Evolutionary conservation across 2,329 filamentous ascomycete species (phyloP), one percentile per base, ranked within the genome.

Genomic region (Scedosporium boydii): DNA sequence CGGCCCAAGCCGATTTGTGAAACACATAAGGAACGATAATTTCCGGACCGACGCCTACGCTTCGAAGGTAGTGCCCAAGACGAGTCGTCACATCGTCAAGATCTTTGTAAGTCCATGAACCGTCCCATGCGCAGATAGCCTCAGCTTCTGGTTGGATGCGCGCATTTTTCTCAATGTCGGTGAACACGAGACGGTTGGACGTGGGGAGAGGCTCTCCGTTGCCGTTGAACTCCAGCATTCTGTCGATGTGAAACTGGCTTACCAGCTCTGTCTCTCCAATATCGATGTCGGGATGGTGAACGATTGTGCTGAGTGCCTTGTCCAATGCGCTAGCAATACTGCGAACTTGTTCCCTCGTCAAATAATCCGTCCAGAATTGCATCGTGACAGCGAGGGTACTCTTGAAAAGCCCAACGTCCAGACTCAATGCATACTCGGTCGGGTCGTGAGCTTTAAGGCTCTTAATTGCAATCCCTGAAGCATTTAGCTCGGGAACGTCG

Each of bases 11-110:
- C 1, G 63, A 61, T 26, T 64, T 64, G 3, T 63, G 62, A 38
- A 64, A 66, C 51, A 58, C 64, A 2, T 68, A 23, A 23, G 66
- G 65, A 10, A 67, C 63, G 26, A 64, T 44, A 1, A 29, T 21
- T 14, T 64, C 65, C 1, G 60, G 46, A 1, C 62, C 58, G 21
- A 65, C 56, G 18, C 63, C 3, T 1, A 60, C 38, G 3, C 57
- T 23, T 18, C 41, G 27, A 16, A 61, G 27, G 9, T 57, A n/a
- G 26, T 14, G 41, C 10, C 48, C 58, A 4, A 62, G 38, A 27
- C 29, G 26, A 16, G 21, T 26, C 14, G 63, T 46, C n/a, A 58
- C 59, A 16, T 51, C 14, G 12, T 55, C 46, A n/a, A 64, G 57
- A 23, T 59, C 27, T 5, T 18, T 18, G 59, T 61, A 63, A 6